Base-by-base conservation (phyloP, 2,329 filamentous ascomycete species). In the Hymenoscyphus albidus region DNA sequence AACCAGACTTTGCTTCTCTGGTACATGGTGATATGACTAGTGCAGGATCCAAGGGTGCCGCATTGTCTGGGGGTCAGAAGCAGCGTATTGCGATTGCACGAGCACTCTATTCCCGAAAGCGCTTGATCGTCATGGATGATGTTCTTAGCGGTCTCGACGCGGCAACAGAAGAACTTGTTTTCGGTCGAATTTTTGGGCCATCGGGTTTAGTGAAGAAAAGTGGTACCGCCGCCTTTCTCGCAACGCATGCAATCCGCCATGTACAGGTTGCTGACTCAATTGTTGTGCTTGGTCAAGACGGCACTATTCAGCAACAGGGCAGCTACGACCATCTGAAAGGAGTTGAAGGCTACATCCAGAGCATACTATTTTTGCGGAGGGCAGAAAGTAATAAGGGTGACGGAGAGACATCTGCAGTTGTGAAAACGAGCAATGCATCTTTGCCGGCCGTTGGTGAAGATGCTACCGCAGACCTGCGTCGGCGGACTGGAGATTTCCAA, bases 41-140 rank as follows among this genome's bases (percentile, higher is more conserved):
- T 5, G 68, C 75, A 61, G 74, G 74, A 27, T 70, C 68, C 35
- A 70, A 71, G 59, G 73, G 74, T 6, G 69, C 74, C 40, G 70
- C 68, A 14, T 64, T 76, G 9, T 74, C 71, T 13, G 74, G 74
- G 38, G 67, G 67, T 5, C 67, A 69, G 59, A 61, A 71, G 63
- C 54, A 51, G 40, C 64, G 67, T 12, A 58, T 67, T 14, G 68
- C 66, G 64, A 59, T 90, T 70, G 87, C 87, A 27, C 80, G 88
- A 48, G 75, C 77, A 3, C 71, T 78, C 31, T 67, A 84, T 77
- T 72, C 76, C 13, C 65, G 62, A 35, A 58, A 71, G 54, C 51
- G 66, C 31, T 38, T 73, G 6, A 42, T 74, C 4, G 68, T 74
- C 14, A 59, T 75, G 6, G 73, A 74, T 51, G 71, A 75, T 59